A percentile compares a stretch with the other conserved stretches of the same genome.
phyloP scores from a whole-genome alignment of 129 eudicot species.

The Tagetes patula region DNA sequence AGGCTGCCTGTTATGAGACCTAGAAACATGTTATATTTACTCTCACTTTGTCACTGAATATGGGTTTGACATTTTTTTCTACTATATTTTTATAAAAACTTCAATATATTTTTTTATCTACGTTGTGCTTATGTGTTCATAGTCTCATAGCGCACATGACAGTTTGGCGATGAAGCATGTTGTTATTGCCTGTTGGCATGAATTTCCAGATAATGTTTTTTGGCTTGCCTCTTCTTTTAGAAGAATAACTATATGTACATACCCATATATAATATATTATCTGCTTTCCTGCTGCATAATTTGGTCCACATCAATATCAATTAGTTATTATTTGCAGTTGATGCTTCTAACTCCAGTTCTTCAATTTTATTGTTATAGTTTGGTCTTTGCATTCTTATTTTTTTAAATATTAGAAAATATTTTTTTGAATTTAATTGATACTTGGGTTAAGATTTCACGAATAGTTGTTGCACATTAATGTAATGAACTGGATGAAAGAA shows the following conservation, averaged over 20 bases:
- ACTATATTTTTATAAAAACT: neutral
- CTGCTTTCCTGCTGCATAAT: neutral
- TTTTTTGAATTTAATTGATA: neutral
- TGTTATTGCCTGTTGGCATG: neutral
- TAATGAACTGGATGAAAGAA: neutral
- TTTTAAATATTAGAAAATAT: neutral
- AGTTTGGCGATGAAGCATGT: neutral
- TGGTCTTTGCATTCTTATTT: neutral
- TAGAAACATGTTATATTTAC: neutral
- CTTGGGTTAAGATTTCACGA: conserved; percentile 8
- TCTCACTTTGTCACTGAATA: neutral
- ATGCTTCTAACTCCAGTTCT: conserved; percentile 21
- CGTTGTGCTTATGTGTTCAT: neutral
- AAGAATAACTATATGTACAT: conserved; percentile 1
- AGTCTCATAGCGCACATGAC: neutral
- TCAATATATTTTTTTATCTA: neutral
- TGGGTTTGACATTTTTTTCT: neutral
- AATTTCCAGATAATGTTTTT: neutral
- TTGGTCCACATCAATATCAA: conserved; percentile 2
- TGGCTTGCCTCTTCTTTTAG: neutral
- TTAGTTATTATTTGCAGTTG: conserved; percentile 1
- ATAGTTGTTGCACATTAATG: neutral
- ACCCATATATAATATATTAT: neutral
- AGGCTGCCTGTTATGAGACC: no score
- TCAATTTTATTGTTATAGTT: neutral